A percentile compares a stretch with the other conserved stretches of the same genome.
phyloP scores from a whole-genome alignment of 768 basidiomycete genomes.

The Mrakia blollopis region DNA sequence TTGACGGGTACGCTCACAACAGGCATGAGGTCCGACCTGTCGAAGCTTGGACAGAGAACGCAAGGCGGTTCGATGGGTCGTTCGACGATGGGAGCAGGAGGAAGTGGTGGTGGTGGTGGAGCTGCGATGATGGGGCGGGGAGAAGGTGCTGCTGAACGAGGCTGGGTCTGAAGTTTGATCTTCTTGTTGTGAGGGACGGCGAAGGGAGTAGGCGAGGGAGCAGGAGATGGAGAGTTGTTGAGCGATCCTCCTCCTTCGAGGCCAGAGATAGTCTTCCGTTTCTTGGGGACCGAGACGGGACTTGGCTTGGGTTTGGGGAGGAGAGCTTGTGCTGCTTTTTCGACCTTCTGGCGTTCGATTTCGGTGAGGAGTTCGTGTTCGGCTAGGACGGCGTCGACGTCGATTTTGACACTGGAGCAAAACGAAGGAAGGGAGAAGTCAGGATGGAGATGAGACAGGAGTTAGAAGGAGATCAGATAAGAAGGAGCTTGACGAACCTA shows the following conservation, averaged over 20 bases:
- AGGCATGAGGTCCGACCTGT: constrained; percentile 35
- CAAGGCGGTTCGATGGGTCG: constrained; percentile 28
- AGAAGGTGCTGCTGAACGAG: background rate
- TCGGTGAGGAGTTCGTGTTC: constrained; percentile 47
- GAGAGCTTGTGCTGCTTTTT: background rate
- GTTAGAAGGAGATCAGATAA: constrained; percentile 51
- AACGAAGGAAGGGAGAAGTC: constrained; percentile 46
- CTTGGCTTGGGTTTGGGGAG: background rate
- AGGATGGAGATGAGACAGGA: background rate
- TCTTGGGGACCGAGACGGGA: background rate
- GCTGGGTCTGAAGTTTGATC: background rate
- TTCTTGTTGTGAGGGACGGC: background rate
- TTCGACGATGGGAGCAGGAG: background rate
- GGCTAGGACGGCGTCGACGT: constrained; percentile 76
- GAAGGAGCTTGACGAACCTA: constrained; percentile 40
- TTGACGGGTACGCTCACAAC: constrained; percentile 50
- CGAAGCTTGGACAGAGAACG: constrained; percentile 37
- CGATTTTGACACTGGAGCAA: constrained; percentile 72
- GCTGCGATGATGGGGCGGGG: background rate
- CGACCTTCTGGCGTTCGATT: constrained; percentile 34
- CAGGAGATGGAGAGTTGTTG: background rate
- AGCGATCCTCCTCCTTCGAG: background rate
- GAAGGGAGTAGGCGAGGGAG: background rate
- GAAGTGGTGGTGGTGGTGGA: background rate
- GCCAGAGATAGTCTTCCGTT: too few species aligned